Evolutionary conservation across 106 monocot genomes (phyloP).

Genomic region (Dendrobium chrysotoxum): DNA sequence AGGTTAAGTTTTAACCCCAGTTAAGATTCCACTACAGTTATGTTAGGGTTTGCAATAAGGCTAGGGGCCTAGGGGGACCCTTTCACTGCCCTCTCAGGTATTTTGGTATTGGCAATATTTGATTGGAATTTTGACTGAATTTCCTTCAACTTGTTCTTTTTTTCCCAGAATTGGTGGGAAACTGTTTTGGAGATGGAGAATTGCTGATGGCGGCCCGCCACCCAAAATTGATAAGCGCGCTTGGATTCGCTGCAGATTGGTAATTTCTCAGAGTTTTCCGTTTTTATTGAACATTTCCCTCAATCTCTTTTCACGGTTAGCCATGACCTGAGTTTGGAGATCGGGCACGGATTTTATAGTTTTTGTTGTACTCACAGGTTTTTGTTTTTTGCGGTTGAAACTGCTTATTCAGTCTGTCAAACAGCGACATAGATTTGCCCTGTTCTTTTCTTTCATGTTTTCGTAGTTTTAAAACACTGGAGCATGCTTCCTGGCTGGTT

Average conservation of each 20-base stretch:
- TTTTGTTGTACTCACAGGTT: too few species aligned
- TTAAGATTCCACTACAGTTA: background rate
- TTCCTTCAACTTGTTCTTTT: too few species aligned
- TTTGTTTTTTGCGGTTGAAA: too few species aligned
- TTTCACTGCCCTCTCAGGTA: background rate
- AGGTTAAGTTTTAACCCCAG: background rate
- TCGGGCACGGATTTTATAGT: background rate
- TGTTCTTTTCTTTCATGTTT: too few species aligned
- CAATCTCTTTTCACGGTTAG: background rate
- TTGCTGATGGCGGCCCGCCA: background rate
- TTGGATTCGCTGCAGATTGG: too few species aligned
- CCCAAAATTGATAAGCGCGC: too few species aligned
- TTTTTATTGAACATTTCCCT: background rate
- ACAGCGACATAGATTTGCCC: too few species aligned
- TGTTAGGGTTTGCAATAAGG: background rate
- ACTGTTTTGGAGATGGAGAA: background rate
- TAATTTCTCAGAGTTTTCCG: background rate
- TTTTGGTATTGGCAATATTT: too few species aligned
- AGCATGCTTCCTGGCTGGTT: too few species aligned
- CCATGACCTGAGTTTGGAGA: background rate
- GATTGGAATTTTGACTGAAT: too few species aligned
- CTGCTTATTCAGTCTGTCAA: too few species aligned
- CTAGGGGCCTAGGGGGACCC: background rate
- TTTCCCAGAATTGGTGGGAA: background rate
- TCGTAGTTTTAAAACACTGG: too few species aligned